Base-by-base conservation (phyloP, 1,139 yeast genomes). In the Hansenula lynferdii region DNA sequence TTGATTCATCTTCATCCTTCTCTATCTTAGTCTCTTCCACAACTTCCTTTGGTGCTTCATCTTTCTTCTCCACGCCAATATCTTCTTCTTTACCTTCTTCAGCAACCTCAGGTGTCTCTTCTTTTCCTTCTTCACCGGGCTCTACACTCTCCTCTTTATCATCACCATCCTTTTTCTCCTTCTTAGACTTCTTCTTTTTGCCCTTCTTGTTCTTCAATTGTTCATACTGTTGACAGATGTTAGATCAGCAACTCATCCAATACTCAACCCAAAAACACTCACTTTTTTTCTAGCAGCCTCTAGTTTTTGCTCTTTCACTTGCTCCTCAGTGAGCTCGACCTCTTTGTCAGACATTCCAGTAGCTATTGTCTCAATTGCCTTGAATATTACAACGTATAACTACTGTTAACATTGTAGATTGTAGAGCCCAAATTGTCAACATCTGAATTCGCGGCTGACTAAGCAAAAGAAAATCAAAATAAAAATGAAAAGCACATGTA, bases 211-310 rank as follows among this genome's bases (percentile, higher is more conserved):
- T 76, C 67, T 80, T 79, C 65, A 78, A 61, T 47, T 77, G 81
- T 44, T 78, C 84, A 49, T 71, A 76, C 65, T 64, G 42, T 7
- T 24, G 17, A 18, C 10, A 7, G 6, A 7, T 16, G 36, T 37
- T 29, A 37, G 40, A 37, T 29, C 17, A 17, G 19, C 40, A 53
- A 17, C 35, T 14, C 5, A 14, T 12, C 5, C 20, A 12, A 22
- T n/a, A n/a, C n/a, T n/a, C 31, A n/a, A 1, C 11, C 18, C 21
- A 27, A 17, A 17, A 23, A 19, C n/a, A 51, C 55, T n/a, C 44
- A 60, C 69, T 56, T 75, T 72, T 62, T 77, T 77, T 51, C 78
- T 70, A 12, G 86, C 86, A 2, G 78, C 78, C 44, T 78, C 84
- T 37, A 80, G 63, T 56, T 77, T 69, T 51, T 76, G 81, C 42